phyloP scores from a whole-genome alignment of 2,329 filamentous ascomycete species.

The Apiospora koreana region DNA sequence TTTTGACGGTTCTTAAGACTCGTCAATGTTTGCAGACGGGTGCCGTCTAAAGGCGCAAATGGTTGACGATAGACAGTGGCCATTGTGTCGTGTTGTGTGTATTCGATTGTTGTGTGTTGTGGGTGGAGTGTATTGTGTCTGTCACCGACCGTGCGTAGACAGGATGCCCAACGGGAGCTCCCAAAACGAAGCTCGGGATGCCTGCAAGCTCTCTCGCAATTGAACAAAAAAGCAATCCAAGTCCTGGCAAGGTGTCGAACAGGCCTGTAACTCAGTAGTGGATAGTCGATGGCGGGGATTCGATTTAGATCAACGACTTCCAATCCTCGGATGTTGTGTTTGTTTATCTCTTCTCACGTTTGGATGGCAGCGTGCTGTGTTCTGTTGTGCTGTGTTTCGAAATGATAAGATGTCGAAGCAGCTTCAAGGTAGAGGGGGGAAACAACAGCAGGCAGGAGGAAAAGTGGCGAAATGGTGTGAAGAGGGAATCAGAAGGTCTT shows the following conservation, averaged over 20 bases:
- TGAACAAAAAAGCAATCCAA: conserved; percentile 15
- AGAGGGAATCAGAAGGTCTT: conserved; percentile 34
- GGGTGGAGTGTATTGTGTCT: background rate
- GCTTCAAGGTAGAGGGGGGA: conserved; percentile 19
- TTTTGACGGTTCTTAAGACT: conserved; percentile 79
- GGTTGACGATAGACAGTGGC: conserved; percentile 66
- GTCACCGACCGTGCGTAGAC: background rate
- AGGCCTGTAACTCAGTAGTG: background rate
- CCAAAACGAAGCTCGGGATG: conserved; percentile 13
- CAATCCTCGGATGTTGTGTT: background rate
- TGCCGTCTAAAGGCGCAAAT: conserved; percentile 70
- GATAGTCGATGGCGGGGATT: background rate
- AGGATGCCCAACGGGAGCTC: conserved; percentile 14
- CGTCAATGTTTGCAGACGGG: conserved; percentile 70
- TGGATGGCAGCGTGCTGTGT: background rate
- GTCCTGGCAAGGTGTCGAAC: background rate
- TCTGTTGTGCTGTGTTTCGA: conserved; percentile 6
- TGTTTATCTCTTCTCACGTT: conserved; percentile 6
- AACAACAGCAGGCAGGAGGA: conserved; percentile 21
- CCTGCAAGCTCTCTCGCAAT: conserved; percentile 9
- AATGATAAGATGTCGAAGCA: conserved; percentile 13
- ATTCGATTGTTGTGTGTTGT: background rate
- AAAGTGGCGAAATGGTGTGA: conserved; percentile 31
- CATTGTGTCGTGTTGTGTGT: conserved; percentile 41
- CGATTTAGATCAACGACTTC: conserved; percentile 1